Evolutionary conservation across 768 basidiomycete genomes (phyloP), one percentile per base, ranked within the genome.

Genomic region (Boletus reticuloceps): DNA sequence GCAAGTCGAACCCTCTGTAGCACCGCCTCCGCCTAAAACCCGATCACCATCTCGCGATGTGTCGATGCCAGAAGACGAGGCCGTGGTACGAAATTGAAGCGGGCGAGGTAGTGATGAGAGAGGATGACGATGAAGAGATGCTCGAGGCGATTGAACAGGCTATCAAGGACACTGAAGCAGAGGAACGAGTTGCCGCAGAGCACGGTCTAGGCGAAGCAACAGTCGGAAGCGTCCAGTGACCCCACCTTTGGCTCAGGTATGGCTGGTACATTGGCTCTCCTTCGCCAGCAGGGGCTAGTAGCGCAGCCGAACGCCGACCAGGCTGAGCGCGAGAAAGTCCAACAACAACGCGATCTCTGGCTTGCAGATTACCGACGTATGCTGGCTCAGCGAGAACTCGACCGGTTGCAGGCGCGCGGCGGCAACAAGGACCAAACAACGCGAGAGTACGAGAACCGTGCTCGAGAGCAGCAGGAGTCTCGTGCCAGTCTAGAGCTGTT

Each of bases 381-480:
- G 53, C 75, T 88, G 47, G 82, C 88, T 13, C 84, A 90, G 63
- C 83, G 93, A 20, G 96, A 98, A 62, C 63, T 89, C 50, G 94
- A 97, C 54, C 79, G 80, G 40, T 71, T 90, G 58, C 85, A 86
- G 64, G 77, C 86, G 4, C 83, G 93, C 40, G 93, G 94, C 7
- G 80, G 78, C 41, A 86, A 85, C 66, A 95, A 89, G 72, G 96
- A 97, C 67, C 96, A 98, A 72, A 88, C 91, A 19, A 88, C 89
- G 59, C 82, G 96, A 50, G 97, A 98, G 72, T 94, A 93, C 68
- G 94, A 98, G 74, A 98, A 98, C 66, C 83, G 92, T 53, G 70
- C 87, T 56, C 84, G 96, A 22, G 96, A 98, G 65, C 90, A 94
- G 69, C 88, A 93, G 60, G 95, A 98, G 60, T 88, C 93, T 6